Percentiles rank a stretch among this genome's conserved stretches.
phyloP scores from a whole-genome alignment of 2,329 filamentous ascomycete genomes.

The Macrophomina tecta region DNA sequence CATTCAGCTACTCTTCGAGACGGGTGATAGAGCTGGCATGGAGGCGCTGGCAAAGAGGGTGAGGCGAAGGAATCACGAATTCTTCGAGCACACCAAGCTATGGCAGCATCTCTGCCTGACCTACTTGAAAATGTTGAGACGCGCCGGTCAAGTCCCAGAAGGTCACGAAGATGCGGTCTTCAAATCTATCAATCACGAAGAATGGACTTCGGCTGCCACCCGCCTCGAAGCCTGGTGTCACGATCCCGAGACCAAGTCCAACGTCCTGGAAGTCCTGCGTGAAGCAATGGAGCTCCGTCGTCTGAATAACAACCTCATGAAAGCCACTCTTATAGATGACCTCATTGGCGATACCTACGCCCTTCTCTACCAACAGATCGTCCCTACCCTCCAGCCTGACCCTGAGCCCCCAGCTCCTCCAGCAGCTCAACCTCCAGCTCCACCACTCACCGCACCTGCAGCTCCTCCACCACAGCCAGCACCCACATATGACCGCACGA shows the following conservation, averaged over 20 bases:
- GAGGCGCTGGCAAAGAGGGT: constrained; percentile 81
- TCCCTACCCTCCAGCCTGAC: constrained; percentile 61
- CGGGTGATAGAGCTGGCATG: constrained; percentile 76
- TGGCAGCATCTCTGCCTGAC: constrained; percentile 67
- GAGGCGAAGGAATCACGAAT: constrained; percentile 80
- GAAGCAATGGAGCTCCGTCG: constrained; percentile 74
- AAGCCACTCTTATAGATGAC: constrained; percentile 84
- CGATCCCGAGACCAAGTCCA: constrained; percentile 53
- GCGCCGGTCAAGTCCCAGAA: constrained; percentile 61
- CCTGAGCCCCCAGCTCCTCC: constrained; percentile 40
- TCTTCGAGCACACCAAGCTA: constrained; percentile 66
- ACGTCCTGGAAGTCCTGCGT: constrained; percentile 66
- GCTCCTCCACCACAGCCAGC: constrained; percentile 15
- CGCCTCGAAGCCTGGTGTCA: constrained; percentile 66
- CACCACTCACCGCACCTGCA: constrained; percentile 26
- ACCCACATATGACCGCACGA: constrained; percentile 16
- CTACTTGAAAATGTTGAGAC: constrained; percentile 66
- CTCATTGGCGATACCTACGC: constrained; percentile 92
- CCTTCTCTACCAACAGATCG: constrained; percentile 72
- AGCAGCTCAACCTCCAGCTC: constrained; percentile 29
- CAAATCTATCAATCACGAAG: constrained; percentile 67
- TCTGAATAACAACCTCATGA: constrained; percentile 87
- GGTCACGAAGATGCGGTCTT: constrained; percentile 70
- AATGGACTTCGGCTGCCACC: constrained; percentile 65
- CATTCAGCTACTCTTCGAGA: constrained; percentile 73